Percentiles rank a stretch among this genome's conserved stretches.
Conservation (phyloP, 2,329 filamentous ascomycete genomes). For the Ceratocystis ficicola region DNA sequence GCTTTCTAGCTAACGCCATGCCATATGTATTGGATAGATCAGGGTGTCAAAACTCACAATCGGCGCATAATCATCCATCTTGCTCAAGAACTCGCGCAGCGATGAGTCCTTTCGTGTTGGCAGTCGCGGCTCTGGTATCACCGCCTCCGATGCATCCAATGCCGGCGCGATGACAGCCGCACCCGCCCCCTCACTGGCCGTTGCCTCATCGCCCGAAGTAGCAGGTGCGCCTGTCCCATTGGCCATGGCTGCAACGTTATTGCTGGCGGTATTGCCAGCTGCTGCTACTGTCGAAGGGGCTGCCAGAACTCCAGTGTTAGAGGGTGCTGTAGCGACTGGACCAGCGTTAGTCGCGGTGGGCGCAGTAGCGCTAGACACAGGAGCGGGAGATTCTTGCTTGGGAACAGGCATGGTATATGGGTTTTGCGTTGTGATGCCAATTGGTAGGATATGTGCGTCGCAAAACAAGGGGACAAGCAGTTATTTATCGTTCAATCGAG, state of each 20-base stretch:
- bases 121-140: slow-evolving; percentile 46
- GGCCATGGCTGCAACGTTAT: slow-evolving; percentile 74
- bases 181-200: slow-evolving; percentile 50
- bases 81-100: slow-evolving; percentile 79
- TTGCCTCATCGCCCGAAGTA: slow-evolving; percentile 57
- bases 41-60: slow-evolving; percentile 54
- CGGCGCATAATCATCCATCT: slow-evolving; percentile 97
- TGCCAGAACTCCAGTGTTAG: background rate
- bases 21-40: no score
- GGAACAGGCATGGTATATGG: background rate
- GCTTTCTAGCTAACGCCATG: background rate
- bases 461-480: background rate
- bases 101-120: slow-evolving; percentile 83
- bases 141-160: slow-evolving; percentile 34
- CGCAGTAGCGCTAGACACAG: background rate
- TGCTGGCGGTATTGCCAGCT: slow-evolving; percentile 39
- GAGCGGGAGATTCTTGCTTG: slow-evolving; percentile 1
- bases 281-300: background rate
- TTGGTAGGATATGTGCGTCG: background rate
- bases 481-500: background rate
- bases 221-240: slow-evolving; percentile 50
- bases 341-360: background rate
- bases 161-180: slow-evolving; percentile 29
- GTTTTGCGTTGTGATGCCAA: background rate
- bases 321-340: background rate